Base-by-base conservation (phyloP, 306 rosid species). In the Cicer arietinum region DNA sequence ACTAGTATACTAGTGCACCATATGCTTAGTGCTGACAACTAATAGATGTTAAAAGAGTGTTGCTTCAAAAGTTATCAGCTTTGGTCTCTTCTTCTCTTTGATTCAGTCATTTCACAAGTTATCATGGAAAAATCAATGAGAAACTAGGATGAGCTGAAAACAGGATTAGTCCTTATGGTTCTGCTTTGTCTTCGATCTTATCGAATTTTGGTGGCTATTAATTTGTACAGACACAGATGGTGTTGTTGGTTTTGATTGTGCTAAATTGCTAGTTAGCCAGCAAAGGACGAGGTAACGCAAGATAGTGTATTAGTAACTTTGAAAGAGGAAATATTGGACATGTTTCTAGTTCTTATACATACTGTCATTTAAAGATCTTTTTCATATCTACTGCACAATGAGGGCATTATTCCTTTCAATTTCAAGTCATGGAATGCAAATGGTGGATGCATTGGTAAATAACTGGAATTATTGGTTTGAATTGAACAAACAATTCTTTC, bases 201-300 rank as follows among this genome's bases (percentile, higher is more conserved):
- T 53, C 8, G 78, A 67, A 63, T 78, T 80, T 78, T 74, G n/a
- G 79, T 48, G 41, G 43, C 85, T 43, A 39, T 57, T 79, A 61
- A 14, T 75, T 41, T 77, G 39, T 63, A 45, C 68, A 75, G 61
- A 30, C 67, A 50, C 18, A 64, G 81, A 69, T 73, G 69, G 14
- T 71, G 71, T 12, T 73, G 76, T 69, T 75, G 69, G 73, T 76
- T 81, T 75, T 71, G 82, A 75, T 77, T 66, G 51, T 65, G 67
- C 57, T 46, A 20, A 22, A 47, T 6, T 70, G 14, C 74, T 54
- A 14, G 56, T 40, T 45, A 72, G 79, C 44, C 48, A 25, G 17
- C 69, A 67, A 69, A 54, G 48, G 73, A 20, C 50, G 60, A 52
- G 20, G 16, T 68, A 40, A 57, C 65, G 71, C 68, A 42, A 70